A percentile compares a stretch with the other conserved stretches of the same genome.
Evolutionary conservation across 228 moss, liverwort and hornwort species (phyloP).

Genomic region (Sphagnum fallax): DNA sequence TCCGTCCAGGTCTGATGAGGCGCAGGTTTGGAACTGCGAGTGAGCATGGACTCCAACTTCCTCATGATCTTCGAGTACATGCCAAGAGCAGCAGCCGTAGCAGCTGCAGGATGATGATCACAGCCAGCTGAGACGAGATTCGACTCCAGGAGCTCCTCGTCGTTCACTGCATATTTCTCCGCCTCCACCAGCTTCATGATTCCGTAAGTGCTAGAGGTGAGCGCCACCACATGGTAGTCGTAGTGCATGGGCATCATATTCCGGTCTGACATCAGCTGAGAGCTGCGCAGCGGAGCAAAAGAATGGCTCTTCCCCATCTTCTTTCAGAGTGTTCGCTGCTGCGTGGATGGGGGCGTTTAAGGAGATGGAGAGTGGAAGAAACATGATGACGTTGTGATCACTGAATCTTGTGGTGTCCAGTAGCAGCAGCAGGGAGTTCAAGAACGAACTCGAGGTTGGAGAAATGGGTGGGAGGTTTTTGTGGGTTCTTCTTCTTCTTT

Average conservation of each 20-base stretch:
- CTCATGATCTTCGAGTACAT: constrained; percentile 12
- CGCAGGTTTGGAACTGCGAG: constrained; percentile 2
- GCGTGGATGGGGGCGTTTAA: too few relatives aligned
- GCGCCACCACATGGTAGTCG: constrained; percentile 32
- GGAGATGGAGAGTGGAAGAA: too few relatives aligned
- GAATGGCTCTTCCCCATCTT: constrained; percentile 47
- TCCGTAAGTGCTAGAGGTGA: constrained; percentile 52
- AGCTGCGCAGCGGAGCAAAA: constrained; percentile 22
- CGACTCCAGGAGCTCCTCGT: constrained; percentile 10
- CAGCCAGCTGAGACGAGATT: constrained; percentile 22
- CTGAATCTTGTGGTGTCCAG: too few relatives aligned
- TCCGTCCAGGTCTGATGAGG: constrained; percentile 45
- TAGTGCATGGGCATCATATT: constrained; percentile 25
- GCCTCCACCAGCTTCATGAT: constrained; percentile 46
- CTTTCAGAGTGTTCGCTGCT: not conserved
- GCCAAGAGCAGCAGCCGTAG: not conserved
- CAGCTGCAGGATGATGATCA: too few relatives aligned
- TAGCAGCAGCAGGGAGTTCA: too few relatives aligned
- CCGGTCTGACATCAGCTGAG: constrained; percentile 13
- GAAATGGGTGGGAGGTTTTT: too few relatives aligned
- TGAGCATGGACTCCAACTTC: constrained; percentile 37
- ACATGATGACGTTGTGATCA: too few relatives aligned
- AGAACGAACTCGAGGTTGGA: too few relatives aligned
- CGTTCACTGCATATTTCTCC: constrained; percentile 37
- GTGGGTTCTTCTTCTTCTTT: too few relatives aligned